Conservation (phyloP, 2,329 filamentous ascomycete species). For the Colletotrichum falcatum region DNA sequence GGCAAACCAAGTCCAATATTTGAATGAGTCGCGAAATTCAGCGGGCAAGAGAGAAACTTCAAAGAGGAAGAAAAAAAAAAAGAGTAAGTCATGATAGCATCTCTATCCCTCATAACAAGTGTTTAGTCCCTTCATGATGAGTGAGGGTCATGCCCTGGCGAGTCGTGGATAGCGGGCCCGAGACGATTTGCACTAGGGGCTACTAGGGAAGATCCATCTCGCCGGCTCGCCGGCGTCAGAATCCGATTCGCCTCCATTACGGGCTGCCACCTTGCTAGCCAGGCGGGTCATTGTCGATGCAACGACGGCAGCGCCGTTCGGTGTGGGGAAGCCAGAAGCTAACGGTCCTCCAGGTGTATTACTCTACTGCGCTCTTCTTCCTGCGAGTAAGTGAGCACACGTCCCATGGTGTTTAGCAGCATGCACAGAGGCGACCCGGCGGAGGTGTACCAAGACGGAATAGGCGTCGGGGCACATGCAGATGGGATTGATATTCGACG, state of each 20-base stretch:
- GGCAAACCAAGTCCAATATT: neutral
- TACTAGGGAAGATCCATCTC: slow-evolving; percentile 32
- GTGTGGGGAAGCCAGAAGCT: slow-evolving; percentile 8
- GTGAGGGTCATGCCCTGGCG: neutral
- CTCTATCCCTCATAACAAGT: neutral
- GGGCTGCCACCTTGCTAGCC: neutral
- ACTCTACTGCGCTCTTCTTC: slow-evolving; percentile 31
- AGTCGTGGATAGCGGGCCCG: slow-evolving; percentile 6
- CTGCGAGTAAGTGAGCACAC: slow-evolving; percentile 33
- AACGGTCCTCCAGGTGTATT: slow-evolving; percentile 15
- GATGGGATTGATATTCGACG: slow-evolving; percentile 8
- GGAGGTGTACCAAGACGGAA: neutral
- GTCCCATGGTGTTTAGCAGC: neutral
- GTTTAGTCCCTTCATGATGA: neutral
- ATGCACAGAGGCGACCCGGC: neutral
- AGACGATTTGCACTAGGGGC: slow-evolving; percentile 27
- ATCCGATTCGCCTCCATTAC: slow-evolving; percentile 20
- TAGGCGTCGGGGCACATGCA: neutral
- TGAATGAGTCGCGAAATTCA: neutral
- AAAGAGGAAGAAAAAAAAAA: neutral
- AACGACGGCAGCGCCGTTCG: slow-evolving; percentile 1
- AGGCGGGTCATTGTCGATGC: neutral
- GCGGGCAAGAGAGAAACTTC: neutral
- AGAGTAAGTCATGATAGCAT: neutral
- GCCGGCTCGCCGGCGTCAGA: slow-evolving; percentile 20